Base-by-base conservation (phyloP, 164 flowering plant genomes). In the Umbellularia californica region DNA sequence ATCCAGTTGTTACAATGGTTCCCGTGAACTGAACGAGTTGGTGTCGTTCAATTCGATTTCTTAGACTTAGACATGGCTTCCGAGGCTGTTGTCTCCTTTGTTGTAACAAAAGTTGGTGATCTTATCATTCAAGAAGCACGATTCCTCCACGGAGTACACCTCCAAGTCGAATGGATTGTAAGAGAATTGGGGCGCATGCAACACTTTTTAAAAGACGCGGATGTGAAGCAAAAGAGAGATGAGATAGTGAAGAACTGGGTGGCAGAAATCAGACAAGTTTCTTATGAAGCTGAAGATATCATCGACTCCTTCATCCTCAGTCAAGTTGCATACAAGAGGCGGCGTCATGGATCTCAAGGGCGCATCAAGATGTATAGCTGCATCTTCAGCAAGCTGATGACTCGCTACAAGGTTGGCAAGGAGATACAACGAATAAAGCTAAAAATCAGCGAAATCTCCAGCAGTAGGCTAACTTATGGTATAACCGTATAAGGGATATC, bases 151-250 rank as follows among this genome's bases (percentile, higher is more conserved):
- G 82, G 77, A 3, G 84, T 81, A 3, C 14, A 65, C 1, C 67
- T 65, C 10, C 62, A 80, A 68, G 75, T 83, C 2, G 66, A 72
- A 35, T 22, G 23, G 6, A 4, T 85, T 6, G 64, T 73, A 5
- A 30, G 2, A 0, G 83, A 85, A 64, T 75, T 86, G 2, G 55
- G 19, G 28, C 17, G 72, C 50, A 81, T 84, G 75, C 73, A 69
- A 22, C 58, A 77, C 27, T 82, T 84, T 75, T 24, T 86, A 1
- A 69, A 72, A 55, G 84, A 82, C 25, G 82, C 81, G 0, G 83
- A 78, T 20, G 55, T 5, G 13, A 68, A 65, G 33, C 75, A 72
- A 50, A 13, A 72, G 35, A 11, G 13, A 25, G 28, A 80, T n/a
- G 69, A 72, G 24, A 24, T 65, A 1, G 60, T 82, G 12, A 50